A percentile compares a stretch with the other conserved stretches of the same genome.
Conservation (phyloP, 306 rosid genomes). For the Castanopsis chinensis region DNA sequence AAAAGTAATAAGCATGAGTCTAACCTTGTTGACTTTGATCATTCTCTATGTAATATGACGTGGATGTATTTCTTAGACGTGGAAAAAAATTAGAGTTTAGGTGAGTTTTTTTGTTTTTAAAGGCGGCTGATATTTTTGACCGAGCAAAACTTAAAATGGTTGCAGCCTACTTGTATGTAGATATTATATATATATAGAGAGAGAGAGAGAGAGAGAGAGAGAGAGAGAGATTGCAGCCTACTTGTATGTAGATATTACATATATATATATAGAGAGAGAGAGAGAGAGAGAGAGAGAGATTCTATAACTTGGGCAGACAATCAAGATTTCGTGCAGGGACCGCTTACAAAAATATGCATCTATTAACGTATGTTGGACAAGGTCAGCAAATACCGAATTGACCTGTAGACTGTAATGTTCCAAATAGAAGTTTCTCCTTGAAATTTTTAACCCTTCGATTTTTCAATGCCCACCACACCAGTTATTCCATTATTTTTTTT, state of each 20-base stretch:
- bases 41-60: background rate
- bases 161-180: too few relatives aligned
- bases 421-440: background rate
- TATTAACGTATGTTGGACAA: background rate
- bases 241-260: too few relatives aligned
- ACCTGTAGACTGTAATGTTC: background rate
- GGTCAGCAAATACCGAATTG: constrained; percentile 28
- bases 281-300: too few relatives aligned
- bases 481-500: too few relatives aligned
- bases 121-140: too few relatives aligned
- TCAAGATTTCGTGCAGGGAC: background rate
- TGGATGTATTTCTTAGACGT: too few relatives aligned
- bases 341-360: background rate
- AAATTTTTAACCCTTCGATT: background rate
- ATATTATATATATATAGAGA: too few relatives aligned
- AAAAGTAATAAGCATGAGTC: background rate
- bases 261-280: too few relatives aligned
- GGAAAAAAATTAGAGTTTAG: background rate
- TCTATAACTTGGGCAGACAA: too few relatives aligned
- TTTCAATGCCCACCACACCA: background rate
- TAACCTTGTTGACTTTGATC: background rate
- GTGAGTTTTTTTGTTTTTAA: background rate
- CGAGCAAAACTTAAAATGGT: too few relatives aligned
- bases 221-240: too few relatives aligned
- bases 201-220: too few relatives aligned